Evolutionary conservation across 768 basidiomycete genomes (phyloP), one percentile per base, ranked within the genome.

Genomic region (Chiua virens): DNA sequence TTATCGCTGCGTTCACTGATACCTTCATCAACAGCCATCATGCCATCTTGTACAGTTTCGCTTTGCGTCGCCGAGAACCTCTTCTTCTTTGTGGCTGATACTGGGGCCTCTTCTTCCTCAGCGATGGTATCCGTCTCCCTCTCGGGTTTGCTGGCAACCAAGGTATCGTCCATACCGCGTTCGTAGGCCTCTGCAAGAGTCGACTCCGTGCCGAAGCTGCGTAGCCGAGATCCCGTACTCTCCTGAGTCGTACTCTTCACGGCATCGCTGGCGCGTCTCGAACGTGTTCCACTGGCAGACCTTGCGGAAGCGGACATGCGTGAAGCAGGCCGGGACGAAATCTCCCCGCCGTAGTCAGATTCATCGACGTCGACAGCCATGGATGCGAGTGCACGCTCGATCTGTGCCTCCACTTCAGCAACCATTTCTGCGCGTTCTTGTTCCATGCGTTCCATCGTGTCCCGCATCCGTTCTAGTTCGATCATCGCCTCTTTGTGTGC

Each of bases 331-430:
- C 86, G 80, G 34, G 87, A 87, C 56, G 79, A 80, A n/a, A 68
- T 53, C 8, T 69, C 68, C 8, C 67, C 69, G 38, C 77, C 78
- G 50, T 87, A 87, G 58, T 92, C 89, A 17, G 87, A 89, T 47
- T 89, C 87, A 5, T 69, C 67, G 47, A 87, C 75, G 57, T 85
- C 87, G 52, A 91, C 86, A 22, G 86, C 84, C 89, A 93, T 92
- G 22, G 87, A 87, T 23, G 82, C 86, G 44, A 93, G 76, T 1
- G 92, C 91, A 50, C 87, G 79, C 68, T 92, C 91, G 60, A 93
- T 93, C 73, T 93, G 91, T 23, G 87, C 88, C 64, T 93, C 91
- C 21, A 93, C 90, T 71, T 93, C 91, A n/a, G 89, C 89, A 37
- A 93, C 86, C 91, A 92, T 90, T 62, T 86, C 87, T 46, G 85